phyloP scores from a whole-genome alignment of 768 basidiomycete genomes.

The Goffeauzyma gilvescens region DNA sequence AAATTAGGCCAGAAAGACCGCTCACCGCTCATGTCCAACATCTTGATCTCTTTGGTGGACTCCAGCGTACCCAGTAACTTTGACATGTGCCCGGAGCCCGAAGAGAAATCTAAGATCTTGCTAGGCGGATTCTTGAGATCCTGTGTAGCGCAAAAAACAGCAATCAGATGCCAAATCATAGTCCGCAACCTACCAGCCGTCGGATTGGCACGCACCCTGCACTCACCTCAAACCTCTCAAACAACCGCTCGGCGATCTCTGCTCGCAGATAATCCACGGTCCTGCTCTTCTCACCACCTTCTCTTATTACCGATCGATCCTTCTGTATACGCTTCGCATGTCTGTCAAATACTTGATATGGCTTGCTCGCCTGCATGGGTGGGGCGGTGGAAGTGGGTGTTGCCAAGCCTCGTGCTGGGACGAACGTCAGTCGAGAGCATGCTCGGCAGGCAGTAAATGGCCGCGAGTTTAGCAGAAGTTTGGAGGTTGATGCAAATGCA shows the following conservation, averaged over 20 bases:
- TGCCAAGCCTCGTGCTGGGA: neutral
- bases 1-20: too few relatives aligned
- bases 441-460: too few relatives aligned
- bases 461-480: too few relatives aligned
- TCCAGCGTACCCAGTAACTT: slow-evolving; percentile 50
- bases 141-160: slow-evolving; percentile 34
- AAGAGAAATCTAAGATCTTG: slow-evolving; percentile 65
- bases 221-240: slow-evolving; percentile 66
- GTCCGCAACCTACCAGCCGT: slow-evolving; percentile 6
- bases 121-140: slow-evolving; percentile 75
- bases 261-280: slow-evolving; percentile 79
- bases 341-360: slow-evolving; percentile 77
- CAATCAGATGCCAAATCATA: too few relatives aligned
- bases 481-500: too few relatives aligned
- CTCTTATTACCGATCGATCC: slow-evolving; percentile 45
- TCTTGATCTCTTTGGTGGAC: slow-evolving; percentile 46
- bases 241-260: slow-evolving; percentile 74
- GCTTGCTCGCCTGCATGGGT: slow-evolving; percentile 33
- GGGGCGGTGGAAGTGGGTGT: neutral
- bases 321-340: slow-evolving; percentile 55
- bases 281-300: slow-evolving; percentile 1
- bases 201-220: neutral
- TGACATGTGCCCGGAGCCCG: slow-evolving; percentile 80
- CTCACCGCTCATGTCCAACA: slow-evolving; percentile 76
- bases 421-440: too few relatives aligned